These are phyloP conservation scores for Lipomyces yamadae DNA, from an alignment of 805 yeast genomes.

Conservation along the genomic window DNA sequence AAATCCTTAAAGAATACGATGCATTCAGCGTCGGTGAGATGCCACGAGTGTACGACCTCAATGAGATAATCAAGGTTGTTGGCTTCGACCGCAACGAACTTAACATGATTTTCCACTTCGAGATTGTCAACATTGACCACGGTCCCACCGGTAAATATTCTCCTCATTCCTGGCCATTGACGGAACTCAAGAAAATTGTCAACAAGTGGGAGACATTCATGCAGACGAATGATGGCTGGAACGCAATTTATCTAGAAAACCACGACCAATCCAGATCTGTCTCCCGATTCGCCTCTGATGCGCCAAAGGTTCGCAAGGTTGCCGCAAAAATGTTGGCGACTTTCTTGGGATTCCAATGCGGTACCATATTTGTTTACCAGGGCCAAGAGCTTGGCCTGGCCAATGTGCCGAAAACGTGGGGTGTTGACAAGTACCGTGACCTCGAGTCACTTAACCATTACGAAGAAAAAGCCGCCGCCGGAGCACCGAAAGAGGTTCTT, in stretches of 20 bases:
- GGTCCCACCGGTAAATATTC: constrained; percentile 26
- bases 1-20: constrained; percentile 54
- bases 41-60: constrained; percentile 49
- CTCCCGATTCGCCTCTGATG: constrained; percentile 57
- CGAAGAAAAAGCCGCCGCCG: constrained; percentile 14
- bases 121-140: constrained; percentile 32
- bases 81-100: constrained; percentile 40
- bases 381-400: constrained; percentile 57
- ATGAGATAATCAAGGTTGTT: constrained; percentile 37
- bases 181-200: constrained; percentile 28
- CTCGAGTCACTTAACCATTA: constrained; percentile 54
- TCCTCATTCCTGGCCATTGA: constrained; percentile 19
- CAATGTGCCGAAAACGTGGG: constrained; percentile 48
- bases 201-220: constrained; percentile 44
- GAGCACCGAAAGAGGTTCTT: constrained; percentile 5
- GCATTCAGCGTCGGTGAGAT: constrained; percentile 65
- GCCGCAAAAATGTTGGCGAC: constrained; percentile 58
- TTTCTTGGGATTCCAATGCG: constrained; percentile 55
- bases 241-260: constrained; percentile 60
- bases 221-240: constrained; percentile 61
- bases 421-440: constrained; percentile 57
- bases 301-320: constrained; percentile 45
- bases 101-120: constrained; percentile 42
- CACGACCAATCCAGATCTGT: constrained; percentile 64
- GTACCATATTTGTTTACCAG: constrained; percentile 62